phyloP scores from a whole-genome alignment of 75 land plant genomes.

The Pinus albicaulis region DNA sequence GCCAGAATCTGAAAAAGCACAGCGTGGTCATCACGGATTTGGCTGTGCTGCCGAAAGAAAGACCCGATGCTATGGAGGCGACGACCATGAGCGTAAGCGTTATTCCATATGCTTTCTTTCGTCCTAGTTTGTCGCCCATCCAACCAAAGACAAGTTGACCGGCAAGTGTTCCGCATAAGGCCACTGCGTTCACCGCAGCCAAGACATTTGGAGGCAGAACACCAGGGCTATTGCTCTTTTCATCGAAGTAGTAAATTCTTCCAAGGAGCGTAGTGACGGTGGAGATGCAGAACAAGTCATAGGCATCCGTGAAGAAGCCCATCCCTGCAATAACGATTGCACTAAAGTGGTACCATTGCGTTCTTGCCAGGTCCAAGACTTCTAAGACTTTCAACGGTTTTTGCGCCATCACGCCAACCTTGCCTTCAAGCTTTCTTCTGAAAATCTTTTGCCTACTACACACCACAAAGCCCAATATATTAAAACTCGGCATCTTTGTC shows the following conservation, averaged over 20 bases:
- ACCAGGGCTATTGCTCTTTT: constrained; percentile 30
- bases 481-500: no score
- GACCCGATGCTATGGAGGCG: constrained; percentile 50
- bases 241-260: constrained; percentile 36
- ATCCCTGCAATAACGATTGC: constrained; percentile 33
- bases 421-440: no score
- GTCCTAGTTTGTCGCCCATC: constrained; percentile 58
- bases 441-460: no score
- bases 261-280: constrained; percentile 30
- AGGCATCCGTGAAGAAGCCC: constrained; percentile 72
- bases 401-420: neutral
- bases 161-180: constrained; percentile 36
- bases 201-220: constrained; percentile 27
- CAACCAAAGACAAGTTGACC: constrained; percentile 56
- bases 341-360: constrained; percentile 32
- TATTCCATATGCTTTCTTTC: constrained; percentile 50
- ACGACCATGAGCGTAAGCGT: constrained; percentile 58
- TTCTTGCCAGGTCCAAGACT: constrained; percentile 11
- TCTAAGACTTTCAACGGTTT: constrained; percentile 12
- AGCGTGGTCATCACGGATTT: constrained; percentile 58
- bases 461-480: no score
- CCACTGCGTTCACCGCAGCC: constrained; percentile 58
- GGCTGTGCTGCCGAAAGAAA: constrained; percentile 41
- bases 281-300: constrained; percentile 48
- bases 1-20: constrained; percentile 64